Base-by-base conservation (phyloP, 441 rosid species). In the Aleurites moluccanus region DNA sequence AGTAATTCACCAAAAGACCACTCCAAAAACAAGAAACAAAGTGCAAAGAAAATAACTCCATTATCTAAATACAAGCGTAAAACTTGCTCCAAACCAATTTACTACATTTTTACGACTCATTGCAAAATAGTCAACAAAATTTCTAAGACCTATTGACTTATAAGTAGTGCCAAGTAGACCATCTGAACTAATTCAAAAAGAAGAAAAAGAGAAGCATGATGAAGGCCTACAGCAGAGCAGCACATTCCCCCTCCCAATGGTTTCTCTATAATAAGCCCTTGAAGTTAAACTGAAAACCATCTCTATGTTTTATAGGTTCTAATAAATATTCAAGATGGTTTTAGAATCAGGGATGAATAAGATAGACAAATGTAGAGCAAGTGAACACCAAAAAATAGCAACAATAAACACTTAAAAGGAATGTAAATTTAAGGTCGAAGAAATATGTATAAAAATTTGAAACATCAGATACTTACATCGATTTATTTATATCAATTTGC, bases 401-500 rank as follows among this genome's bases (percentile, higher is more conserved):
- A 69, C 16, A 28, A 28, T 5, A 52, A 33, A 53, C 10, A 7
- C 27, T 53, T 40, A 6, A 3, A 35, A 42, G n/a, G 27, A 20
- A 25, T 50, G 25, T 5, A 50, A 21, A 66, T 42, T 52, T 71
- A 45, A 50, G 53, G 40, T 20, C 16, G 27, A n/a, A n/a, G 23
- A 30, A 13, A 53, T 4, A 70, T 27, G 65, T 21, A 50, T 42
- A 63, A 57, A 20, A 14, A 16, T 57, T 50, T 33, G 4, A 52
- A 28, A 38, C n/a, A 60, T 28, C 28, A 21, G 65, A 33, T 78
- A 73, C 84, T 81, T 86, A 78, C 99, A 93, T 94, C 68, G 81
- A 85, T 80, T 92, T 96, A 78, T 92, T 79, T 10, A 69, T 75
- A 78, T 92, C 96, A 80, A 82, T 77, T 85, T 90, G 98, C 70